A percentile compares a stretch with the other conserved stretches of the same genome.
These are phyloP conservation scores for Phoma sp. DNA, from an alignment of 2,329 filamentous ascomycete genomes.

Conservation along the genomic window DNA sequence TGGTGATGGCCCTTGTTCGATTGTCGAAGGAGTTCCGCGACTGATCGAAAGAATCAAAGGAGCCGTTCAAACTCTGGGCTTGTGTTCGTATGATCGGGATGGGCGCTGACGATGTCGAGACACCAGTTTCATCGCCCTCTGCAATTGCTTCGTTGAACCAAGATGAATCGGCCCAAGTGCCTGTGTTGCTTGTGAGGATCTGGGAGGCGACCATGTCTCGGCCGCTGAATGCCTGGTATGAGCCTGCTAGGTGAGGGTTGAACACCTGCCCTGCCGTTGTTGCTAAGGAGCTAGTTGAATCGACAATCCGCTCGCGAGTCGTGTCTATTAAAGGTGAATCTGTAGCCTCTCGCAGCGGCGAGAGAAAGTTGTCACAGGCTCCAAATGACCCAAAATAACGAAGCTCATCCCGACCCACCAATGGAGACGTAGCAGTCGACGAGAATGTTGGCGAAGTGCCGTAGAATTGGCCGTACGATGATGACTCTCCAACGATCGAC, in stretches of 20 bases:
- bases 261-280: conserved; percentile 33
- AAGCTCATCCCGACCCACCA: conserved; percentile 25
- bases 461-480: conserved; percentile 32
- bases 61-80: conserved; percentile 25
- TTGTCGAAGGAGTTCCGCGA: conserved; percentile 11
- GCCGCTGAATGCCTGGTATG: conserved; percentile 38
- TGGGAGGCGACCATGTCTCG: conserved; percentile 41
- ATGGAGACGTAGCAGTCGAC: conserved; percentile 37
- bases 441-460: conserved; percentile 38
- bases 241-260: conserved; percentile 41
- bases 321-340: conserved; percentile 37
- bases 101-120: conserved; percentile 28
- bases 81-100: conserved; percentile 42
- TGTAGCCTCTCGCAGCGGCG: conserved; percentile 22
- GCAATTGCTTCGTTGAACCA: conserved; percentile 39
- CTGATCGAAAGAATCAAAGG: conserved; percentile 22
- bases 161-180: conserved; percentile 40
- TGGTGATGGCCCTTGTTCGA: conserved; percentile 37
- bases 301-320: conserved; percentile 29
- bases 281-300: conserved; percentile 29
- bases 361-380: conserved; percentile 28
- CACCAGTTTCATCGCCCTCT: conserved; percentile 30
- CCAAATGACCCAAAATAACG: conserved; percentile 35
- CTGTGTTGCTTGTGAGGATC: conserved; percentile 34
- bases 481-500: conserved; percentile 36